Evolutionary conservation across 768 basidiomycete genomes (phyloP).

Genomic region (Calocybe indica): DNA sequence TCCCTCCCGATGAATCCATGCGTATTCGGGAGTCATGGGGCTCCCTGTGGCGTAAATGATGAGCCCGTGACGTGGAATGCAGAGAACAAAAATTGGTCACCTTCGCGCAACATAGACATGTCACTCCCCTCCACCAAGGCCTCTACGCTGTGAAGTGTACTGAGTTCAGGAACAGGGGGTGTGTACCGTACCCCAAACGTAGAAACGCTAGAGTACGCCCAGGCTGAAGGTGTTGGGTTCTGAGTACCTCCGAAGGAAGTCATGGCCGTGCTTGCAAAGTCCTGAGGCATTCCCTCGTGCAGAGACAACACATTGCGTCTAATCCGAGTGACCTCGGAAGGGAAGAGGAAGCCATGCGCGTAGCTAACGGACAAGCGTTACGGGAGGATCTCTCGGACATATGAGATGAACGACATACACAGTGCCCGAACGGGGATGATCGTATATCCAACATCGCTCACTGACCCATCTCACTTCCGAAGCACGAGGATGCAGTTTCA

Average conservation of each 20-base stretch:
- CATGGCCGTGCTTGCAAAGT: conserved; percentile 22
- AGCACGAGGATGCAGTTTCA: conserved; percentile 76
- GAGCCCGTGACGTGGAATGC: conserved; percentile 1
- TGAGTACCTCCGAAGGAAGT: conserved; percentile 20
- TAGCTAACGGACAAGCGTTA: conserved; percentile 44
- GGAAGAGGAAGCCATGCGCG: conserved; percentile 93
- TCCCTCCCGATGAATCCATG: conserved; percentile 73
- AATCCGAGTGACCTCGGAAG: conserved; percentile 75
- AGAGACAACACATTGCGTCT: conserved; percentile 48
- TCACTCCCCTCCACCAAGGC: conserved; percentile 90
- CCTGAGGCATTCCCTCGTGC: conserved; percentile 37
- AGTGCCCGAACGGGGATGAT: conserved; percentile 91
- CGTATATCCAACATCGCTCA: conserved; percentile 97
- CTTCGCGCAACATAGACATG: conserved; percentile 68
- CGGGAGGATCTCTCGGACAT: conserved; percentile 1
- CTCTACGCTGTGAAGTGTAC: conserved; percentile 70
- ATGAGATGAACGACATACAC: conserved; percentile 51
- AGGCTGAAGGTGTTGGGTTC: conserved; percentile 45
- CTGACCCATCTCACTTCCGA: conserved; percentile 81
- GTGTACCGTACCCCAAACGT: conserved; percentile 76
- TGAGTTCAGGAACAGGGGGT: conserved; percentile 62
- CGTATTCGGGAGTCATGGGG: conserved; percentile 53
- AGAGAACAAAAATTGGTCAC: conserved; percentile 22
- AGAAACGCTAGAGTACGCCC: conserved; percentile 81
- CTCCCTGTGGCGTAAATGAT: conserved; percentile 33